Evolutionary conservation across 2,329 filamentous ascomycete genomes (phyloP).

Genomic region (Drechslerella dactyloides): DNA sequence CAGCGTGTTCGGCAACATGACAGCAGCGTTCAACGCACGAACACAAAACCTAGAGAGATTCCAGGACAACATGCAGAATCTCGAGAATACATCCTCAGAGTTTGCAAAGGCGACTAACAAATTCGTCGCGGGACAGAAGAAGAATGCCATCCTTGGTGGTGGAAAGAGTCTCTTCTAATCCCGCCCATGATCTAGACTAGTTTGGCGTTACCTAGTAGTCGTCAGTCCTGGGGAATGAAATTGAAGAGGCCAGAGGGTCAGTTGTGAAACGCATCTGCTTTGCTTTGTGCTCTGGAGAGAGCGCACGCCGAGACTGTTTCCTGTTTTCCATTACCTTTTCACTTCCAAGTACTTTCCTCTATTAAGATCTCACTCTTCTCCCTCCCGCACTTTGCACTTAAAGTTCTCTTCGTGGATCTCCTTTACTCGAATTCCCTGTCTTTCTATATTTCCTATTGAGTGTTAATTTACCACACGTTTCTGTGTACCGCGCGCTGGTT

Average conservation of each 20-base stretch:
- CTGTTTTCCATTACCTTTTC: neutral
- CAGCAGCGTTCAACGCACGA: constrained; percentile 83
- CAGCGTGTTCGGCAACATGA: constrained; percentile 76
- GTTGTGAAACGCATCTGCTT: neutral
- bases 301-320: neutral
- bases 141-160: constrained; percentile 76
- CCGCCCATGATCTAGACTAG: neutral
- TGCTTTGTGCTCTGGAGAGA: neutral
- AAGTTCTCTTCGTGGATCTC: neutral
- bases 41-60: constrained; percentile 85
- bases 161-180: constrained; percentile 60
- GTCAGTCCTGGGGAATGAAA: neutral
- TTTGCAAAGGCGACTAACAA: constrained; percentile 90
- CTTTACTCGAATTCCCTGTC: neutral
- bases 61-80: constrained; percentile 80
- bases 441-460: neutral
- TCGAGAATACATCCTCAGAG: constrained; percentile 79
- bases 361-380: too few relatives aligned
- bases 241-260: neutral
- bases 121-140: constrained; percentile 85
- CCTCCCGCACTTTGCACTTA: neutral
- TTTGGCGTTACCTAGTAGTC: neutral
- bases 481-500: neutral
- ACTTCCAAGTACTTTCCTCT: neutral
- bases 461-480: neutral